phyloP scores from a whole-genome alignment of 495 filamentous ascomycete species.

The Aspergillus nanangensis region DNA sequence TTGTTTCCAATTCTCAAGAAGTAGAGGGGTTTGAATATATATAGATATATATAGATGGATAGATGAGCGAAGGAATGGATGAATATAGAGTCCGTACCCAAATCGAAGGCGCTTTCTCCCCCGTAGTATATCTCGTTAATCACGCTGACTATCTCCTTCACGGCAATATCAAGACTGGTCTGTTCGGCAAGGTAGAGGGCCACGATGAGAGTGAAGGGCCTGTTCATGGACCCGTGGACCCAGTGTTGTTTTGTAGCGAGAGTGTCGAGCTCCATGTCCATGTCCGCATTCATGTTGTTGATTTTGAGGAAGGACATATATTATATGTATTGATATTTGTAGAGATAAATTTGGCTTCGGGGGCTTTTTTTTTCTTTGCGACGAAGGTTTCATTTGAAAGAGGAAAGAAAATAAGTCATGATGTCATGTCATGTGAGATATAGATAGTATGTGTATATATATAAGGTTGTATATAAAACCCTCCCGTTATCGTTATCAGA shows the following conservation, averaged over 20 bases:
- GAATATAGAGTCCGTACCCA: constrained; percentile 1
- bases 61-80: not conserved
- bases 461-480: no score
- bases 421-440: no score
- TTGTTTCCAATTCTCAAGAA: not conserved
- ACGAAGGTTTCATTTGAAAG: no score
- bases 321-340: no score
- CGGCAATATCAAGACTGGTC: constrained; percentile 1
- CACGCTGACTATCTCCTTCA: constrained; percentile 5
- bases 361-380: no score
- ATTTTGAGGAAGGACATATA: no score
- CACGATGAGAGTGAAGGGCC: constrained; percentile 10
- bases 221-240: constrained; percentile 6
- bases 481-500: no score
- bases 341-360: no score
- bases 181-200: constrained; percentile 11
- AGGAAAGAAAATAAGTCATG: no score
- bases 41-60: not conserved
- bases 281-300: not conserved
- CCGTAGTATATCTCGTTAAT: constrained; percentile 7
- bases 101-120: not conserved
- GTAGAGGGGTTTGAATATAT: not conserved
- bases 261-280: constrained; percentile 3
- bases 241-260: constrained; percentile 4
- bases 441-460: no score